Conservation (phyloP, 2,329 filamentous ascomycete species). For the Amauroascus verrucosus region DNA sequence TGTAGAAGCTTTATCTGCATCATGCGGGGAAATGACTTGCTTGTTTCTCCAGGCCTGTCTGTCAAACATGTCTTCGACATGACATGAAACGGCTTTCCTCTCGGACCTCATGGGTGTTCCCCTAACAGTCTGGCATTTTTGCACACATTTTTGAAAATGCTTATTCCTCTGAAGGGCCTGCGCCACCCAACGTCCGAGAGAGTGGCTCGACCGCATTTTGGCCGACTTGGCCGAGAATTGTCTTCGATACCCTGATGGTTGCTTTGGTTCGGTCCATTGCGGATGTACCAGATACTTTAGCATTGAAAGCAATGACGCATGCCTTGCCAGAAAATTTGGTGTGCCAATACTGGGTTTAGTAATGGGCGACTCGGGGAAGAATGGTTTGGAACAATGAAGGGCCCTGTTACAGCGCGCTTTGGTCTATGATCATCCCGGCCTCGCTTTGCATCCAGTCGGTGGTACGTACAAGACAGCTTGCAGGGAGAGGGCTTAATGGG, state of each 20-base stretch:
- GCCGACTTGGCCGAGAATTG: neutral
- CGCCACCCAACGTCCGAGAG: constrained; percentile 6
- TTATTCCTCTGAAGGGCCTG: neutral
- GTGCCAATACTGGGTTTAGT: neutral
- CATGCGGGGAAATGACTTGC: too few species aligned
- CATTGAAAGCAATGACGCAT: constrained; percentile 5
- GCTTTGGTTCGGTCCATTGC: neutral
- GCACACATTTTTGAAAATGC: neutral
- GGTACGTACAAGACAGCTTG: neutral
- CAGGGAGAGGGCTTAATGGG: neutral
- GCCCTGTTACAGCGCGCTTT: neutral
- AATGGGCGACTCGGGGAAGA: neutral
- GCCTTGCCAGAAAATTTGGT: neutral
- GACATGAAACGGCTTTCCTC: neutral
- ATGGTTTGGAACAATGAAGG: neutral
- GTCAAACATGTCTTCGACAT: constrained; percentile 1
- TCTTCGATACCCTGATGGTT: neutral
- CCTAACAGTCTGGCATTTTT: neutral
- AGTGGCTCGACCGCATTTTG: neutral
- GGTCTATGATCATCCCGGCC: neutral
- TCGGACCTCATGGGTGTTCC: neutral
- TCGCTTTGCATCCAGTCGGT: neutral
- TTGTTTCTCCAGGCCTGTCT: neutral
- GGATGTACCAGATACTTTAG: constrained; percentile 4
- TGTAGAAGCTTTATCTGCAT: neutral